phyloP scores from a whole-genome alignment of 495 filamentous ascomycete species.

The Apodospora peruviana region DNA sequence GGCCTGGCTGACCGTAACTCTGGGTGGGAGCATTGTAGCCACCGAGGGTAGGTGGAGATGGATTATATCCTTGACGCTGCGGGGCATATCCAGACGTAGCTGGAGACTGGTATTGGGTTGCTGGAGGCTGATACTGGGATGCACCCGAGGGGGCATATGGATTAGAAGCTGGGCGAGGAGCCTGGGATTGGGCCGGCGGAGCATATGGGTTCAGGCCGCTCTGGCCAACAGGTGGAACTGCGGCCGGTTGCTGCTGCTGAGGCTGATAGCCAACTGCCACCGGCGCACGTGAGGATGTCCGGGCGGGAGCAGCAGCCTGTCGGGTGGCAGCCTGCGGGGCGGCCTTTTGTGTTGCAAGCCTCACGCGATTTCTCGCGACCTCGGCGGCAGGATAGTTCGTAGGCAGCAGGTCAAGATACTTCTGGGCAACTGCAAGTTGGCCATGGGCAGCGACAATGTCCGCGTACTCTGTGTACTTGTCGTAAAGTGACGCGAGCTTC shows the following conservation, averaged over 20 bases:
- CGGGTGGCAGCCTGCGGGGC: constrained; percentile 27
- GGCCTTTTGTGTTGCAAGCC: constrained; percentile 72
- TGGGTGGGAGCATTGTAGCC: constrained; percentile 29
- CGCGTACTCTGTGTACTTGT: constrained; percentile 95
- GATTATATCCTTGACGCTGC: constrained; percentile 4
- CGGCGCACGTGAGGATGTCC: constrained; percentile 25
- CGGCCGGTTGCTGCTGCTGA: constrained; percentile 10
- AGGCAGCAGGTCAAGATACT: constrained; percentile 86
- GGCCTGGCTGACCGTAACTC: constrained; percentile 13
- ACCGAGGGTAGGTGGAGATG: constrained; percentile 19
- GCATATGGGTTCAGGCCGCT: constrained; percentile 34
- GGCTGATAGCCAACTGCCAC: constrained; percentile 35
- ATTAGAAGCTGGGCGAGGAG: constrained; percentile 34
- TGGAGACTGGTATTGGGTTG: constrained; percentile 16
- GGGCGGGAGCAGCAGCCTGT: constrained; percentile 19
- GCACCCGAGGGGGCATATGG: not conserved
- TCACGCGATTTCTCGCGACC: constrained; percentile 78
- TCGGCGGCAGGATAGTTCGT: constrained; percentile 82
- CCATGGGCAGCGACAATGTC: constrained; percentile 91
- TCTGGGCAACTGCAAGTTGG: constrained; percentile 77
- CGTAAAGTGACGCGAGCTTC: constrained; percentile 85
- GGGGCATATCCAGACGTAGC: not conserved
- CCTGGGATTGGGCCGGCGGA: constrained; percentile 23
- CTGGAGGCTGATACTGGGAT: constrained; percentile 15
- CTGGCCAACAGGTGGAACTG: too few species aligned